A percentile compares a stretch with the other conserved stretches of the same genome.
Evolutionary conservation across 1,139 yeast genomes (phyloP).

Genomic region (Tardiomyces depauwii): DNA sequence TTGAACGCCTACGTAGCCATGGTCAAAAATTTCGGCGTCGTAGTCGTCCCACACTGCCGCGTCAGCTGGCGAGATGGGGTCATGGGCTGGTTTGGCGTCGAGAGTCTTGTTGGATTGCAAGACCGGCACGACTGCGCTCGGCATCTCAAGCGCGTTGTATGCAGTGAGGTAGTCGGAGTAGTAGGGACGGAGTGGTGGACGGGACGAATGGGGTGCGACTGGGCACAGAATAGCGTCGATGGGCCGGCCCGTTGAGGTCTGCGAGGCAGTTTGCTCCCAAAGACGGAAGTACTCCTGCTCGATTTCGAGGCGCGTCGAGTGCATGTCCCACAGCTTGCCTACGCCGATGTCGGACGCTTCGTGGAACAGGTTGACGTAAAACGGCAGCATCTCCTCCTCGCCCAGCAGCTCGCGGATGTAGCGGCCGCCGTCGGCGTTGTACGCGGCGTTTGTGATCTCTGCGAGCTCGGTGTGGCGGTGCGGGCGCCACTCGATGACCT

Average conservation of each 20-base stretch:
- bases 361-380: not conserved
- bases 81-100: not conserved
- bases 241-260: not conserved
- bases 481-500: conserved; percentile 48
- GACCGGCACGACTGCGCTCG: not conserved
- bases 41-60: not conserved
- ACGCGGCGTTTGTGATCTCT: not conserved
- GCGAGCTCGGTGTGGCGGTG: not conserved
- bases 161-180: not conserved
- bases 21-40: not conserved
- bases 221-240: not conserved
- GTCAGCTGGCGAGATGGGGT: not conserved
- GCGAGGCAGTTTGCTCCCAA: not conserved
- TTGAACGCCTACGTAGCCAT: not conserved
- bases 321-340: not conserved
- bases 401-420: not conserved
- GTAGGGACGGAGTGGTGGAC: not conserved
- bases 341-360: not conserved
- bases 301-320: not conserved
- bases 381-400: not conserved
- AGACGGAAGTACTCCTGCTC: not conserved
- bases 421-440: not conserved
- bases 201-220: not conserved
- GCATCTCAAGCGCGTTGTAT: not conserved
- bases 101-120: not conserved